Conservation (phyloP, 305 asterid species). For the Fraxinus floribunda region DNA sequence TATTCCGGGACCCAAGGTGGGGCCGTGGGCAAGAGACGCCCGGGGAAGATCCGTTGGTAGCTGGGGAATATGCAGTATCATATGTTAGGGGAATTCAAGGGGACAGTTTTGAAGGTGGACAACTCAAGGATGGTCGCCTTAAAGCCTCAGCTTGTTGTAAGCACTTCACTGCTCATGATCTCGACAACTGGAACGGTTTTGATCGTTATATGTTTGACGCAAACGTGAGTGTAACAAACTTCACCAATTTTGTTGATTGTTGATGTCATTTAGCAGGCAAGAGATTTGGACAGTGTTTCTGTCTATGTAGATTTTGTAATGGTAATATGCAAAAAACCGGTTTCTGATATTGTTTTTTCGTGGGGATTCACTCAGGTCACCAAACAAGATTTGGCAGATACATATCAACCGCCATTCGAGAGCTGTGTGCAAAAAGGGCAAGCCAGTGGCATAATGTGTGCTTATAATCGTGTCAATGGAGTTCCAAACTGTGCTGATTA, state of each 20-base stretch:
- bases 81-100: slow-evolving; percentile 83
- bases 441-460: slow-evolving; percentile 73
- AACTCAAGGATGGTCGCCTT: slow-evolving; percentile 35
- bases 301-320: background rate
- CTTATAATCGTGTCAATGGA: slow-evolving; percentile 68
- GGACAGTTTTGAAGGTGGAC: slow-evolving; percentile 59
- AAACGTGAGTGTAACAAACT: slow-evolving; percentile 27
- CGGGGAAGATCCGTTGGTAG: slow-evolving; percentile 69
- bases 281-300: background rate
- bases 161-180: slow-evolving; percentile 78
- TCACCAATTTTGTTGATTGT: background rate
- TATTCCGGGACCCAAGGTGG: slow-evolving; percentile 83
- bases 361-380: slow-evolving; percentile 44
- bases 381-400: slow-evolving; percentile 72
- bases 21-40: slow-evolving; percentile 86
- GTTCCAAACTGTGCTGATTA: slow-evolving; percentile 66
- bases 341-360: background rate
- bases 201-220: slow-evolving; percentile 63
- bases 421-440: slow-evolving; percentile 56
- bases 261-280: background rate
- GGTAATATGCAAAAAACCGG: background rate
- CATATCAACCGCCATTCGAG: slow-evolving; percentile 72
- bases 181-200: slow-evolving; percentile 74
- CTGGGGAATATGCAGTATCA: slow-evolving; percentile 55
- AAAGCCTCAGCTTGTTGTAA: slow-evolving; percentile 86